Evolutionary conservation across 495 filamentous ascomycete genomes (phyloP), one percentile per base, ranked within the genome.

Genomic region (Podospora pseudopauciseta): DNA sequence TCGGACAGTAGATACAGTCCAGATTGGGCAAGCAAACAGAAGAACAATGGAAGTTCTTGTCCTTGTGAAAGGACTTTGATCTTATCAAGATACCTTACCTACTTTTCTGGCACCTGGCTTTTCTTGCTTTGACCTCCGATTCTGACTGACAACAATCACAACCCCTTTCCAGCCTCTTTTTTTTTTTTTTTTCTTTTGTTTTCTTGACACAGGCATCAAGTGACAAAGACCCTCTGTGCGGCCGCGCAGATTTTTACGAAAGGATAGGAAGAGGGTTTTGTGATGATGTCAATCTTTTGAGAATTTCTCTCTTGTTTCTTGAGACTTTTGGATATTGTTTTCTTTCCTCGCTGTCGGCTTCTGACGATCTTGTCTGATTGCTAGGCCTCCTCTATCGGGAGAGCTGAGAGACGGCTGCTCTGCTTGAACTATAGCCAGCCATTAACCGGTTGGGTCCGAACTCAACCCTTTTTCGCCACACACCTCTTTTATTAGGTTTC

Each of bases 241-340:
- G 30, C 30, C 4, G 39, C 13, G 39, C 39, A 49, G 23, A 23
- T 0, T 13, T 49, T 49, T 49, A 49, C 39, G 39, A 49, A 0
- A 49, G 39, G 13, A 59, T 15, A 61, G 20, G 32, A 1, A 28
- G n/a, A 61, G 9, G 26, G 16, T 32, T 13, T 16, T 61, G 7
- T 15, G 0, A 61, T 61, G 59, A 61, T 61, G 59, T 61, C 59
- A 61, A 61, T 13, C 18, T 59, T 59, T 20, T 59, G 3, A 59
- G 3, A 2, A 59, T 4, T 15, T 59, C 20, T 59, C 18, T 59
- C 16, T 20, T 20, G 13, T 11, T 61, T 7, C 26, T 61, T 61
- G 23, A 27, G 4, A 28, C 30, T 32, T 28, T 61, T 61, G 19
- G 19, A 59, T 59, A 20, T 9, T 20, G 7, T 59, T 59, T 32